Conservation (phyloP, 2,329 filamentous ascomycete genomes). For the Helicocarpus griseus region DNA sequence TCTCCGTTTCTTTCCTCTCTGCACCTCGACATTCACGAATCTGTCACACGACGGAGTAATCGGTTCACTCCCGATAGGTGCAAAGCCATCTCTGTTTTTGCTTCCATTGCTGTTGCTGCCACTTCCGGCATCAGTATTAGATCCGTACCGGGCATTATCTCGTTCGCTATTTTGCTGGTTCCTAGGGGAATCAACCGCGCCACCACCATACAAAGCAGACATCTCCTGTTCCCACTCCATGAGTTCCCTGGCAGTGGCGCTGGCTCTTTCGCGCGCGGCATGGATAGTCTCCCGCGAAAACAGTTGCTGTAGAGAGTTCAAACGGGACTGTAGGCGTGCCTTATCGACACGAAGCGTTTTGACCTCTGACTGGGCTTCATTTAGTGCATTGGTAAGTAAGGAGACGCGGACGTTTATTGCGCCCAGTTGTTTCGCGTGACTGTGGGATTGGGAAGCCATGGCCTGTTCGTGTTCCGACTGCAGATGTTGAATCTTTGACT, state of each 20-base stretch:
- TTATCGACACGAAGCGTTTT: conserved; percentile 28
- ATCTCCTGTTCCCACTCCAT: conserved; percentile 13
- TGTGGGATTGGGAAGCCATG: conserved; percentile 15
- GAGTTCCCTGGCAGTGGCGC: conserved; percentile 17
- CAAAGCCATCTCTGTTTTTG: conserved; percentile 7
- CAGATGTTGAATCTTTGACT: conserved; percentile 27
- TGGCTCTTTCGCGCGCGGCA: conserved; percentile 27
- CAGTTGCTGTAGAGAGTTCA: conserved; percentile 26
- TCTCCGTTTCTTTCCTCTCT: conserved; percentile 28
- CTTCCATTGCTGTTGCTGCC: neutral
- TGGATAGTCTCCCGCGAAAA: conserved; percentile 31
- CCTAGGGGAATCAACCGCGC: conserved; percentile 1
- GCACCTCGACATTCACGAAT: conserved; percentile 34
- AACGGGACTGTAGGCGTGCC: conserved; percentile 26
- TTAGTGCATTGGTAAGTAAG: conserved; percentile 31
- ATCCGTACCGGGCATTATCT: conserved; percentile 18
- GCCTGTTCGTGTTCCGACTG: conserved; percentile 23
- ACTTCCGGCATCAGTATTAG: conserved; percentile 9
- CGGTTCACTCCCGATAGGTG: conserved; percentile 25
- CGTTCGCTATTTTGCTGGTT: conserved; percentile 15
- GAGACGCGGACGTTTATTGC: conserved; percentile 34
- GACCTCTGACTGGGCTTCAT: conserved; percentile 25
- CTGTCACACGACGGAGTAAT: conserved; percentile 35
- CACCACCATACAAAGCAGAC: conserved; percentile 15
- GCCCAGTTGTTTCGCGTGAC: conserved; percentile 27